Conservation (phyloP, 2,329 filamentous ascomycete species). For the Xylaria hypoxylon region DNA sequence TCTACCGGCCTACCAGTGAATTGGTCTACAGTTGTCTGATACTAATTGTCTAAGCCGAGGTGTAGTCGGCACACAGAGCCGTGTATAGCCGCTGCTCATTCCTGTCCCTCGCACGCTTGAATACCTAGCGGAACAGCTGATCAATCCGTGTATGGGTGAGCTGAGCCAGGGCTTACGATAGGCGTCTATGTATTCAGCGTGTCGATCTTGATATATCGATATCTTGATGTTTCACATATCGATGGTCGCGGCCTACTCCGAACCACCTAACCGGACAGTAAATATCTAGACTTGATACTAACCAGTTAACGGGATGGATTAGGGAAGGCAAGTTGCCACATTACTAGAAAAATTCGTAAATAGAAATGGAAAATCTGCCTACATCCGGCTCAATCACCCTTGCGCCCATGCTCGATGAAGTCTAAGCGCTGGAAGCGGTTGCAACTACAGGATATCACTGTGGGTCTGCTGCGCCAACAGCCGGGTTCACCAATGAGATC, state of each 20-base stretch:
- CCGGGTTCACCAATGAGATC: constrained; percentile 12
- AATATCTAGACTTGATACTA: background rate
- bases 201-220: background rate
- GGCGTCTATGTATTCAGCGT: background rate
- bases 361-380: background rate
- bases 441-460: background rate
- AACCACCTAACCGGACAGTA: background rate
- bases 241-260: background rate
- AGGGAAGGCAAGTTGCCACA: background rate
- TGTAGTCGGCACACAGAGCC: too few species aligned
- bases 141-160: background rate
- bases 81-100: background rate
- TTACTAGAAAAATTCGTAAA: too few species aligned
- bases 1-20: too few species aligned
- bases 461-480: constrained; percentile 6
- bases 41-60: too few species aligned
- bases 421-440: constrained; percentile 13
- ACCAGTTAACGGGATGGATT: background rate
- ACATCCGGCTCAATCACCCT: background rate
- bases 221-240: constrained; percentile 4
- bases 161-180: background rate
- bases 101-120: background rate
- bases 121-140: too few species aligned
- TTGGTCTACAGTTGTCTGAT: too few species aligned
- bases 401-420: background rate